Evolutionary conservation across 768 basidiomycete species (phyloP), one percentile per base, ranked within the genome.

Genomic region (Auricularia sp.): DNA sequence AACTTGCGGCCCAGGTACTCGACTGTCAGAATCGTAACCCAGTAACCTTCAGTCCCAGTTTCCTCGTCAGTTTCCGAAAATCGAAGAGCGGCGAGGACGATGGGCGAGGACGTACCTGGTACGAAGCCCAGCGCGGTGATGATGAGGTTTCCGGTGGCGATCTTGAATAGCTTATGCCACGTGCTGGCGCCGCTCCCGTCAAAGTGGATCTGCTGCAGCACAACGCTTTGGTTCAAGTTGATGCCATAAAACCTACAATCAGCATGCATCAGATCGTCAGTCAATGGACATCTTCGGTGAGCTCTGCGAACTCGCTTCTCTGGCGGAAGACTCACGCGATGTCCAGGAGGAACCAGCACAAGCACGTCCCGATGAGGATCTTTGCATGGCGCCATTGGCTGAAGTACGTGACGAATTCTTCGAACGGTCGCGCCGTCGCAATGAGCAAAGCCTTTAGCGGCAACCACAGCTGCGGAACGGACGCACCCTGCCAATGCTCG

Each of bases 301-400:
- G 29, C 29, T 2, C 2, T 29, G 29, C 0, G 2, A 0, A 29
- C 29, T 3, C 2, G 2, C 29, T 10, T 29, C 53, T 63, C 65
- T 23, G 53, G 29, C 10, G 39, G 47, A 59, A 5, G 60, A 73
- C 77, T 64, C 68, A 87, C 82, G 88, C 85, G 42, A 90, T 80
- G 68, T 90, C 89, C 39, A 90, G 78, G 29, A 91, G 70, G 77
- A 91, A 90, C 90, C 90, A 91, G 67, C 83, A 86, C 53, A 72
- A 34, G 64, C 80, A 82, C 0, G 89, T 91, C 11, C 85, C 89
- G 58, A 91, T 76, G 12, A 92, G 77, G 23, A 85, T 72, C 69
- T 86, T 87, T 3, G 79, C 75, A 63, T 91, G 87, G 4, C 82
- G 77, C 87, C 87, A 90, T 71, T 90, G 81, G 6, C 82, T 83